A percentile compares a stretch with the other conserved stretches of the same genome.
Conservation (phyloP, 176 grass and related monocot genomes). For the Musa beccarii region DNA sequence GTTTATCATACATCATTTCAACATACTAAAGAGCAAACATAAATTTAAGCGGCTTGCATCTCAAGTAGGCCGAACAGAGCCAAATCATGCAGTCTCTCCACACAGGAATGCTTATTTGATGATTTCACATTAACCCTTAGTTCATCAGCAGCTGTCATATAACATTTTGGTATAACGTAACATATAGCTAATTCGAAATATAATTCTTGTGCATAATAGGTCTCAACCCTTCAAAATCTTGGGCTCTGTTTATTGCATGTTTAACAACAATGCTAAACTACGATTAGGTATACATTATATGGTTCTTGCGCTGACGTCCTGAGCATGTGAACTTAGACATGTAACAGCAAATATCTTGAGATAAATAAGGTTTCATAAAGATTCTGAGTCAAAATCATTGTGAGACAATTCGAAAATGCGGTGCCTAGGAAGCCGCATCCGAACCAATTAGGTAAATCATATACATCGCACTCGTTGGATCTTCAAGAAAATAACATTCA, state of each 20-base stretch:
- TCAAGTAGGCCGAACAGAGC: no score
- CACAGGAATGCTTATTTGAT: no score
- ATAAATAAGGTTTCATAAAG: not conserved
- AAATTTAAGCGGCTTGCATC: no score
- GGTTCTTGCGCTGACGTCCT: not conserved
- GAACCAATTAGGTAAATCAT: not conserved
- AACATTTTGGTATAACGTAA: not conserved
- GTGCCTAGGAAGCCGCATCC: not conserved
- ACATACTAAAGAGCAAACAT: not conserved
- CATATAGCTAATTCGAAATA: not conserved
- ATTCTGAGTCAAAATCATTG: not conserved
- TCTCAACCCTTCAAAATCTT: not conserved
- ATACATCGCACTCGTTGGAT: not conserved
- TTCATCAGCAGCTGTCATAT: not conserved
- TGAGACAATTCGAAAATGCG: not conserved
- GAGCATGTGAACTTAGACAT: not conserved
- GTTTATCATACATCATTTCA: not conserved
- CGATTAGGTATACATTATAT: not conserved
- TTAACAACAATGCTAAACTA: not conserved
- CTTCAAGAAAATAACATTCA: not conserved
- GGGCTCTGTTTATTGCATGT: not conserved
- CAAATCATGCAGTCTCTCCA: no score
- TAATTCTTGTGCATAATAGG: not conserved
- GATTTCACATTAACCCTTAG: no score
- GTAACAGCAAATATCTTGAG: not conserved